Percentiles rank a stretch among this genome's conserved stretches.
These are phyloP conservation scores for Ophiosphaerella narmari DNA, from an alignment of 2,329 filamentous ascomycete species.

Conservation along the genomic window DNA sequence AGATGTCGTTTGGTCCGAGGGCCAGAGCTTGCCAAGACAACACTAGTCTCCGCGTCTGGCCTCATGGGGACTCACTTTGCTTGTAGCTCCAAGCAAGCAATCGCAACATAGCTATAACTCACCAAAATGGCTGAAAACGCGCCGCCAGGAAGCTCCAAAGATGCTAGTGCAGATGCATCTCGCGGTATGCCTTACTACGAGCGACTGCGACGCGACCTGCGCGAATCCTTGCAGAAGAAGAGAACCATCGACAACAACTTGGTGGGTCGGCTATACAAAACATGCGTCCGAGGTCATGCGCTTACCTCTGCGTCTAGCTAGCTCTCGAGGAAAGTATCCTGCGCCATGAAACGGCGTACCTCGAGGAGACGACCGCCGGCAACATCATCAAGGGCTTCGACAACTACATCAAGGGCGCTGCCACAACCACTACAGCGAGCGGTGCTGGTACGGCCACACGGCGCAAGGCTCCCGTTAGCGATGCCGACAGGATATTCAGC, in stretches of 20 bases:
- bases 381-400: conserved; percentile 99
- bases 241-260: conserved; percentile 65
- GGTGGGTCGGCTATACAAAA: conserved; percentile 45
- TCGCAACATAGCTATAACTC: background rate
- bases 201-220: conserved; percentile 68
- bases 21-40: conserved; percentile 19
- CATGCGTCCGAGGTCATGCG: conserved; percentile 1
- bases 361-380: conserved; percentile 81
- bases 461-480: conserved; percentile 65
- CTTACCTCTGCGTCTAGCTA: conserved; percentile 48
- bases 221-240: conserved; percentile 69
- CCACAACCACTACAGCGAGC: conserved; percentile 59
- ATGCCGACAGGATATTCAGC: conserved; percentile 74
- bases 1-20: conserved; percentile 18
- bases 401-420: conserved; percentile 90
- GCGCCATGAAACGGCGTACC: conserved; percentile 82
- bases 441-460: conserved; percentile 55
- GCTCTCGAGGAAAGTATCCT: conserved; percentile 79
- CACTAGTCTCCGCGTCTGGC: conserved; percentile 22
- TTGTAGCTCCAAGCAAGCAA: background rate
- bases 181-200: conserved; percentile 70
- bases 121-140: conserved; percentile 56
- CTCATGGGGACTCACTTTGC: background rate
- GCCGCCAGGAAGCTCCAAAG: conserved; percentile 43
- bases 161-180: conserved; percentile 51